These are phyloP conservation scores for Xylaria acuta DNA, from an alignment of 495 filamentous ascomycete genomes.

Conservation along the genomic window DNA sequence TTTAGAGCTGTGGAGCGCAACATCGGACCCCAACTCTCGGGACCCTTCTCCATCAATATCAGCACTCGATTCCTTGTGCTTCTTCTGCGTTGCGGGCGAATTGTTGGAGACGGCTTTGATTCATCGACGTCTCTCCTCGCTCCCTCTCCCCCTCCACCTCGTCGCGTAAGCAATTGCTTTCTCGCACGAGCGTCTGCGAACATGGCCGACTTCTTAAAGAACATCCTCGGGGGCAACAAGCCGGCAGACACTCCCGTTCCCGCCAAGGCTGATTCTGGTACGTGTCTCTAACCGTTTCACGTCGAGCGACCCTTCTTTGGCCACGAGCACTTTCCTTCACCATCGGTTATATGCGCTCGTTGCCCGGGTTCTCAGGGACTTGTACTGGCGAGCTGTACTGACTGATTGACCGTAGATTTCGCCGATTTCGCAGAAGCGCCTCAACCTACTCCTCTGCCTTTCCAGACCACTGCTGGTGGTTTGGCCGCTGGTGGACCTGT, in stretches of 20 bases:
- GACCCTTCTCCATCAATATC: slow-evolving; percentile 17
- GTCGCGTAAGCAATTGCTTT: slow-evolving; percentile 28
- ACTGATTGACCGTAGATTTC: slow-evolving; percentile 63
- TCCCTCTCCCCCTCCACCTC: slow-evolving; percentile 27
- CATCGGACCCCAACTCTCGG: slow-evolving; percentile 29
- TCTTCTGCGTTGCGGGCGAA: slow-evolving; percentile 17
- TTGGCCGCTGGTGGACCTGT: slow-evolving; percentile 51
- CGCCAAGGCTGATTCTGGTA: slow-evolving; percentile 65
- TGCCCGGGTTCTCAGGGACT: no score
- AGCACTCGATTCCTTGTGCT: slow-evolving; percentile 6
- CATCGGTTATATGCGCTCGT: background rate
- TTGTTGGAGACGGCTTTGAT: slow-evolving; percentile 23
- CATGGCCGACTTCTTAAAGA: slow-evolving; percentile 75
- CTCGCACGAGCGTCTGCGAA: slow-evolving; percentile 31
- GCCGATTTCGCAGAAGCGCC: slow-evolving; percentile 78
- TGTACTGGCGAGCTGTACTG: background rate
- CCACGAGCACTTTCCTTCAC: background rate
- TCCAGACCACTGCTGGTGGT: slow-evolving; percentile 33
- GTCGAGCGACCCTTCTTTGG: background rate
- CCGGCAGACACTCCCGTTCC: slow-evolving; percentile 54
- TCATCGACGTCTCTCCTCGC: slow-evolving; percentile 17
- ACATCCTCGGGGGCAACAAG: slow-evolving; percentile 69
- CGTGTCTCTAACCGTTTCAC: slow-evolving; percentile 32
- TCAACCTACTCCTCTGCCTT: slow-evolving; percentile 62
- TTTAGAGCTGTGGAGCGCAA: slow-evolving; percentile 16